Evolutionary conservation across 2,329 filamentous ascomycete genomes (phyloP).

Genomic region (Stachybotrys echinatus): DNA sequence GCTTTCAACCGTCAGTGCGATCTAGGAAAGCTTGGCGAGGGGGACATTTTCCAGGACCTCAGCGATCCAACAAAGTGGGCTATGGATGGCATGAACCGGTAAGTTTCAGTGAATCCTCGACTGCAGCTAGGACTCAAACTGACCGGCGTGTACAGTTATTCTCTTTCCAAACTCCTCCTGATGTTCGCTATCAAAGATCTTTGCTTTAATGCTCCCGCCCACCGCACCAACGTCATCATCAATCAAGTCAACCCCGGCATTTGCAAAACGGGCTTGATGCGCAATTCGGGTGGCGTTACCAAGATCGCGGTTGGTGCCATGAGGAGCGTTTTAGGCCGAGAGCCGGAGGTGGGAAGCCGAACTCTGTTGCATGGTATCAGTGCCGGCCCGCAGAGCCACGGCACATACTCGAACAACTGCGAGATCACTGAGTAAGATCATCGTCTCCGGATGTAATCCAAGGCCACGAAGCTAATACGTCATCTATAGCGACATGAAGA

Average conservation of each 20-base stretch:
- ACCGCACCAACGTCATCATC: conserved; percentile 21
- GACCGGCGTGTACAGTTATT: conserved; percentile 10
- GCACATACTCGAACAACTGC: conserved; percentile 16
- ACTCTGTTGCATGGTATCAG: conserved; percentile 18
- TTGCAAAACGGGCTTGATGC: conserved; percentile 14
- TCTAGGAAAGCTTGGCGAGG: conserved; percentile 4
- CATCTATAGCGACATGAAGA: neutral
- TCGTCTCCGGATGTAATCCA: neutral
- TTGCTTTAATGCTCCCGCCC: conserved; percentile 15
- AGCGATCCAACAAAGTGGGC: neutral
- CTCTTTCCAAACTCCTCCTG: conserved; percentile 20
- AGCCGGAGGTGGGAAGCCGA: conserved; percentile 20
- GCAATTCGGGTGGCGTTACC: neutral
- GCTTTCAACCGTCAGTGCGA: conserved; percentile 4
- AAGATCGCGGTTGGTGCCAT: conserved; percentile 2
- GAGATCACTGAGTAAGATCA: conserved; percentile 20
- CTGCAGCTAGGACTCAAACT: neutral
- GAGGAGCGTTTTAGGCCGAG: conserved; percentile 8
- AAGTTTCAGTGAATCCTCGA: neutral
- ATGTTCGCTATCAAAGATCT: conserved; percentile 19
- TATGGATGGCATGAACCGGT: neutral
- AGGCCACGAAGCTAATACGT: neutral
- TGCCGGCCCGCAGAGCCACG: conserved; percentile 19
- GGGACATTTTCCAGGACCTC: conserved; percentile 2
- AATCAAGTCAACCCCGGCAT: conserved; percentile 24